Base-by-base conservation (phyloP, 139 green algal genomes). In the Raphidocelis subcapitata region DNA sequence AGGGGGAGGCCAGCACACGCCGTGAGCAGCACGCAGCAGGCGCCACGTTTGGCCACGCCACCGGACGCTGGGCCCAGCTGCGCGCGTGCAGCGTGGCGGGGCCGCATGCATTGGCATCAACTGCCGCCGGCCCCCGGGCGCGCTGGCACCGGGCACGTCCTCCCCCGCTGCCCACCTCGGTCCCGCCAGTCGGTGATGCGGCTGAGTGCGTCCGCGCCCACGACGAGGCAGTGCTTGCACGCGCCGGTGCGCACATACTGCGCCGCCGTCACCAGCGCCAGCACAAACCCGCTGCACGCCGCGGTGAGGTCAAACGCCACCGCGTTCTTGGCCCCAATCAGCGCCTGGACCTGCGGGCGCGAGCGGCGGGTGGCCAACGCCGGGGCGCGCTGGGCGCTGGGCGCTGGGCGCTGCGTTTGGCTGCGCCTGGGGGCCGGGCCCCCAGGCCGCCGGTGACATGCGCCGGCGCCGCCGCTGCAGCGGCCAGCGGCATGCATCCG, bases 211-310 rank as follows among this genome's bases (percentile, higher is more conserved):
- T 99, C 96, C 4, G 86, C 96, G n/a, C 96, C 96, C 21, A 99
- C 83, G 15, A 99, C 88, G 29, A 98, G 74, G 21, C 98, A 82
- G 31, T 87, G 82, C 73, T 89, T 93, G 23, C 72, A 79, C 24
- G 81, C 81, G 29, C 92, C 94, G 3, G 85, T 82, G 3, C 89
- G 83, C 29, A 98, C 93, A 82, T 86, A 97, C 74, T 96, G 87
- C 24, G 85, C 61, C 1, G 83, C 94, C 26, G 93, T 98, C n/a
- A 98, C 80, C 1, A 98, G 72, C 0, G 67, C 93, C 66, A 99
- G 56, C 47, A 99, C 96, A 83, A 99, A 99, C 67, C 96, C 96
- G 74, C 84, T 94, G 91, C 96, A 99, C 3, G 96, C 96, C 47
- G 94, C 96, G 44, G 95, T 99, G 8, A 99, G 62, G 80, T 99